Percentiles rank a stretch among this genome's conserved stretches.
Conservation (phyloP, 2,329 filamentous ascomycete genomes). For the Teratosphaeriaceae sp. region DNA sequence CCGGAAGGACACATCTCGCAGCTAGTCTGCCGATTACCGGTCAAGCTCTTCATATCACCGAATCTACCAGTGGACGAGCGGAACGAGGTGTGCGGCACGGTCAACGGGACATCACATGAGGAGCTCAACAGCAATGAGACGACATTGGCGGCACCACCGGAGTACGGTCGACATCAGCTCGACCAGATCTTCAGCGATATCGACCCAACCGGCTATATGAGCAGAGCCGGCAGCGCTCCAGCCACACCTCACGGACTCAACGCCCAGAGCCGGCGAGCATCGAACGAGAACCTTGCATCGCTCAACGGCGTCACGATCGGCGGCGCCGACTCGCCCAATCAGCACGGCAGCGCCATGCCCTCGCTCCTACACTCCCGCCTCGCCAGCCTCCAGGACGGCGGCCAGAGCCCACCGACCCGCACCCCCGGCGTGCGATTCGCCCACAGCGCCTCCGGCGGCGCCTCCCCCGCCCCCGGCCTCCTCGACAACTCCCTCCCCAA, state of each 20-base stretch:
- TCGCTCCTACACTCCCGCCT: slow-evolving; percentile 64
- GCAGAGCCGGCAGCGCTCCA: slow-evolving; percentile 39
- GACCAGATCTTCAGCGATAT: slow-evolving; percentile 88
- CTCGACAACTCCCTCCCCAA: slow-evolving; percentile 17
- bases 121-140: slow-evolving; percentile 47
- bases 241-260: slow-evolving; percentile 66
- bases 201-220: slow-evolving; percentile 70
- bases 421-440: slow-evolving; percentile 19
- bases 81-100: slow-evolving; percentile 61
- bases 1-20: slow-evolving; percentile 93
- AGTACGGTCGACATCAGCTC: slow-evolving; percentile 83
- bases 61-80: slow-evolving; percentile 84
- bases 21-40: slow-evolving; percentile 80
- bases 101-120: slow-evolving; percentile 30
- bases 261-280: slow-evolving; percentile 63
- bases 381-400: slow-evolving; percentile 43
- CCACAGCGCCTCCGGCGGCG: slow-evolving; percentile 27
- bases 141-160: slow-evolving; percentile 70
- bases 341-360: slow-evolving; percentile 45
- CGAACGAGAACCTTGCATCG: slow-evolving; percentile 69
- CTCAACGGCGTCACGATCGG: slow-evolving; percentile 47
- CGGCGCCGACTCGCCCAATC: slow-evolving; percentile 44
- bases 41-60: slow-evolving; percentile 93
- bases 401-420: slow-evolving; percentile 24
- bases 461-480: slow-evolving; percentile 21